phyloP scores from a whole-genome alignment of 306 rosid genomes.

The Rubus parviflorus region DNA sequence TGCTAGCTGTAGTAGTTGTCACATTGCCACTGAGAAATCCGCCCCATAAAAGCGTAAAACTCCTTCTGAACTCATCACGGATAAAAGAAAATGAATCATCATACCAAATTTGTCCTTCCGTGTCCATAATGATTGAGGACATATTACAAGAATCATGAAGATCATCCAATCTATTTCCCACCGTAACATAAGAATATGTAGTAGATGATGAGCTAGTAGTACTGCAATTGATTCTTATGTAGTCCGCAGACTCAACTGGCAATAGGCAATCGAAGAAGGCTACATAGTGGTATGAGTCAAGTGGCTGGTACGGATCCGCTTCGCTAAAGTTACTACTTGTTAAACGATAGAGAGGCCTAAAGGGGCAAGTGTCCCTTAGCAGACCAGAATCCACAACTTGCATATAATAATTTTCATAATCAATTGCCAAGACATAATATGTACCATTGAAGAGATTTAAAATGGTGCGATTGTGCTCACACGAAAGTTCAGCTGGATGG shows the following conservation, averaged over 20 bases:
- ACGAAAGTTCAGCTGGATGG: neutral
- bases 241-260: neutral
- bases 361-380: neutral
- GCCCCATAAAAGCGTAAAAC: neutral
- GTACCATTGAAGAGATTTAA: neutral
- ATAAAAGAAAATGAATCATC: neutral
- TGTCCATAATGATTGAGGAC: neutral
- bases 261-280: conserved; percentile 13
- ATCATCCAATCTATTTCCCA: neutral
- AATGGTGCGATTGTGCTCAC: conserved; percentile 1
- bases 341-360: neutral
- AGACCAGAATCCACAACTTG: conserved; percentile 22
- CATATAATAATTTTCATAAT: conserved; percentile 8
- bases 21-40: too few relatives aligned
- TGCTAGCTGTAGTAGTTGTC: too few relatives aligned
- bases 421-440: conserved; percentile 17
- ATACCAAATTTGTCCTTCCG: rapidly evolving
- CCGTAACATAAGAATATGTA: neutral
- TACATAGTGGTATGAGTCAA: neutral
- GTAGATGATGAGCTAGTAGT: neutral
- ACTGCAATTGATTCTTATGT: neutral
- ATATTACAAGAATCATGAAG: neutral
- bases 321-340: neutral
- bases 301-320: neutral
- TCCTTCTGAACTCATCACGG: neutral